Conservation (phyloP, 2,329 filamentous ascomycete genomes). For the Trichoderma sp. region DNA sequence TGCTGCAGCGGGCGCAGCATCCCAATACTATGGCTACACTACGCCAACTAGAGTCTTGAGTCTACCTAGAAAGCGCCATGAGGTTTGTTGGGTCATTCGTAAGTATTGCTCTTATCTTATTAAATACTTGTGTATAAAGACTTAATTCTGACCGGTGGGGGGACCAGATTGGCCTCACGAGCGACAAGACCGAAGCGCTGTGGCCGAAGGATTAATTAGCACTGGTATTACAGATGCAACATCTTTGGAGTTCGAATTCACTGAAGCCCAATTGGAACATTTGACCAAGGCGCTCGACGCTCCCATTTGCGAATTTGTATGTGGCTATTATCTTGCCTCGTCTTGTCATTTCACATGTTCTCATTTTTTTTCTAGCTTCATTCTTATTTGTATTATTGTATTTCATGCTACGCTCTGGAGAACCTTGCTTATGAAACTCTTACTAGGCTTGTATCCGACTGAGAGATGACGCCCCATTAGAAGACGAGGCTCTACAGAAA, state of each 20-base stretch:
- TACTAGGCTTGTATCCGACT: conserved; percentile 23
- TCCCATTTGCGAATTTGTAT: conserved; percentile 26
- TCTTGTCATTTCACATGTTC: background rate
- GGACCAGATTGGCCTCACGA: conserved; percentile 20
- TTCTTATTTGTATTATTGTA: background rate
- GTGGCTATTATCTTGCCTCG: background rate
- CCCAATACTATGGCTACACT: conserved; percentile 25
- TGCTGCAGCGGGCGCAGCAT: conserved; percentile 19
- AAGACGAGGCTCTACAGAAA: conserved; percentile 6
- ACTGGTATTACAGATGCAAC: background rate
- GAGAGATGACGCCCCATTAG: conserved; percentile 18
- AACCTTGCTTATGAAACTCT: background rate
- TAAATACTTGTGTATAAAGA: too few relatives aligned
- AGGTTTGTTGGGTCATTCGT: conserved; percentile 27
- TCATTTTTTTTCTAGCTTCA: too few relatives aligned
- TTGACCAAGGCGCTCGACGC: conserved; percentile 21
- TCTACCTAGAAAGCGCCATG: conserved; percentile 22
- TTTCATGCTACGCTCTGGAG: background rate
- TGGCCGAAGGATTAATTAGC: background rate
- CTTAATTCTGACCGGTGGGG: background rate
- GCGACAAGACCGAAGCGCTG: background rate
- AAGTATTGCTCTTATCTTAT: background rate
- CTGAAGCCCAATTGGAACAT: background rate
- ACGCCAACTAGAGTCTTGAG: background rate
- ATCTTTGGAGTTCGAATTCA: background rate